Base-by-base conservation (phyloP, 2,329 filamentous ascomycete genomes). In the Hymenoscyphus albidus region DNA sequence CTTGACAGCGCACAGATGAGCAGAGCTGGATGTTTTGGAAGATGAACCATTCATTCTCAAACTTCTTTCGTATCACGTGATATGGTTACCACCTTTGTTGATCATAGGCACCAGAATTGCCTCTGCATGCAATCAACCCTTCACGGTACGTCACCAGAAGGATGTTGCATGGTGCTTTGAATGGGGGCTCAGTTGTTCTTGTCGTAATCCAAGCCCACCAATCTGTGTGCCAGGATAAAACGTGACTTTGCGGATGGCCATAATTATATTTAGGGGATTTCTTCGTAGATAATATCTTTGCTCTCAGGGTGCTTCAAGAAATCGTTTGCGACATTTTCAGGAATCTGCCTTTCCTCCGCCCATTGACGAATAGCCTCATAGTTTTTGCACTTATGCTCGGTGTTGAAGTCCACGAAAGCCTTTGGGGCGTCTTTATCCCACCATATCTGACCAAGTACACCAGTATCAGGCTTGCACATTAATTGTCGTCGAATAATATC, bases 401-500 rank as follows among this genome's bases (percentile, higher is more conserved):
- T 85, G 65, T 83, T 83, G 74, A 85, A 84, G 70, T 86, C 82
- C 2, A 83, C 80, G 68, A 81, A 84, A 0, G 74, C 72, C 56
- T 70, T 70, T 0, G 79, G 77, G 6, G 74, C 73, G 4, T 74
- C 67, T n/a, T 69, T 70, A 44, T 83, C 77, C 69, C 80, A 80
- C 83, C 83, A 86, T 10, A 85, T 75, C 66, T 85, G 82, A 1
- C 82, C 82, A 0, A 85, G 75, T 0, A 86, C 77, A 2, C 81
- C 83, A 9, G 81, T 77, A 64, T 85, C 82, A 0, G 80, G 75
- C 2, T 77, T 80, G 70, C 83, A 86, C 81, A 85, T 85, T 13
- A 86, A 74, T 61, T 85, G 80, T 70, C 85, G 82, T 16, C 82
- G 78, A 59, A 85, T 65, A 16, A 83, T 82, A 64, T 86, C 83